Base-by-base conservation (phyloP, 352 stramenopile genomes). In the Phytophthora idaei region DNA sequence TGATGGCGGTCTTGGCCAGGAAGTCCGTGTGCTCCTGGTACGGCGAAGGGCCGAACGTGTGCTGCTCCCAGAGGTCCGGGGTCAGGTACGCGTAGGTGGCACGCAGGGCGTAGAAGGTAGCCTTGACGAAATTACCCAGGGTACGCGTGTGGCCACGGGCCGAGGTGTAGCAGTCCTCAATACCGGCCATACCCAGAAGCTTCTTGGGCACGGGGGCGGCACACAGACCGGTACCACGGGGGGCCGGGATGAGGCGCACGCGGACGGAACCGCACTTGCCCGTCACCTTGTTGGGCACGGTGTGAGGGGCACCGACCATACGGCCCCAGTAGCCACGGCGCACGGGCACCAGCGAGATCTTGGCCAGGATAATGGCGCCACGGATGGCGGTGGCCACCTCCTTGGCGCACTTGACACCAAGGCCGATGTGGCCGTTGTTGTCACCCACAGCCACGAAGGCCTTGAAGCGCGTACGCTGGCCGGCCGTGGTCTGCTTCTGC, bases 1-100 rank as follows among this genome's bases (percentile, higher is more conserved):
- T 94, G 76, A 95, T 89, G 61, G 80, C 80, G 54, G 97, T 98
- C 89, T 99, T 99, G 67, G 96, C 88, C 60, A 99, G 83, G 87
- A 99, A 99, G 88, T 99, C 98, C 36, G 97, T 98, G 93, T 99
- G 93, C 89, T 99, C 97, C 88, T 99, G 97, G 92, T 99, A 99
- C 50, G 98, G 98, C 74, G 89, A 96, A 28, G 87, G 74, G 52
- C 81, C 73, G 70, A 98, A 92, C 57, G 90, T 68, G 78, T 98
- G 98, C 71, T 99, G 94, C 81, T 97, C 94, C 98, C 98, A 99
- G 67, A 99, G 91, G 74, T 99, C 97, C 54, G 98, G 98, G 70
- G 92, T 98, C 75, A 99, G 83, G 94, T 99, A 99, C 71, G 93
- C 81, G 90, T 99, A 99, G 31, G 97, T 99, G 63, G 97, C 96